phyloP scores from a whole-genome alignment of 306 rosid species.

The Casuarina equisetifolia region DNA sequence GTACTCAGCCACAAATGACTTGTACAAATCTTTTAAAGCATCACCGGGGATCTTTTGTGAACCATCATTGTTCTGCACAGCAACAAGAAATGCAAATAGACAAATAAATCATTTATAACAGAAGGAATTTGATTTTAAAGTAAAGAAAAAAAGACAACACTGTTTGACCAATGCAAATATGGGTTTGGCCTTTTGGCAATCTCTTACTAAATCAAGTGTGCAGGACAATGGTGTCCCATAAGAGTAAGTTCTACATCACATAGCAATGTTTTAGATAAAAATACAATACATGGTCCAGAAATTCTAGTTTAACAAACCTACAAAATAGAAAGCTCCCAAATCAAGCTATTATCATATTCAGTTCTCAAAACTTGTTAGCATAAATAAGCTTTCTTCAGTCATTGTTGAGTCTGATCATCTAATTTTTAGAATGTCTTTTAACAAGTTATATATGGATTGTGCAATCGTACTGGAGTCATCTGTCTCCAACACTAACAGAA shows the following conservation, averaged over 20 bases:
- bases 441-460: background rate
- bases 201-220: background rate
- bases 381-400: background rate
- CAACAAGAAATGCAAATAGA: conserved; percentile 1
- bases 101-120: background rate
- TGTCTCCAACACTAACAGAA: too few relatives aligned
- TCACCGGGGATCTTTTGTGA: conserved; percentile 75
- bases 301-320: background rate
- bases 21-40: conserved; percentile 84
- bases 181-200: conserved; percentile 2
- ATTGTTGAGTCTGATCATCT: background rate
- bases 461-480: too few relatives aligned
- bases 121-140: background rate
- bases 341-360: background rate
- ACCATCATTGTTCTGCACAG: conserved; percentile 78
- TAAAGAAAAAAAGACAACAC: background rate
- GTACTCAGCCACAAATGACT: conserved; percentile 81
- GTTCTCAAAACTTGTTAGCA: background rate
- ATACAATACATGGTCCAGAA: background rate
- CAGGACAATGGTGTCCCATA: background rate
- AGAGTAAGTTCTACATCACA: background rate
- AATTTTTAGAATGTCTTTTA: background rate
- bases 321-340: background rate
- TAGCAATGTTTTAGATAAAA: background rate
- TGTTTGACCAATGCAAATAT: background rate